A percentile compares a stretch with the other conserved stretches of the same genome.
Conservation (phyloP, 1,284 basidiomycete species). For the Golubevia sp. region DNA sequence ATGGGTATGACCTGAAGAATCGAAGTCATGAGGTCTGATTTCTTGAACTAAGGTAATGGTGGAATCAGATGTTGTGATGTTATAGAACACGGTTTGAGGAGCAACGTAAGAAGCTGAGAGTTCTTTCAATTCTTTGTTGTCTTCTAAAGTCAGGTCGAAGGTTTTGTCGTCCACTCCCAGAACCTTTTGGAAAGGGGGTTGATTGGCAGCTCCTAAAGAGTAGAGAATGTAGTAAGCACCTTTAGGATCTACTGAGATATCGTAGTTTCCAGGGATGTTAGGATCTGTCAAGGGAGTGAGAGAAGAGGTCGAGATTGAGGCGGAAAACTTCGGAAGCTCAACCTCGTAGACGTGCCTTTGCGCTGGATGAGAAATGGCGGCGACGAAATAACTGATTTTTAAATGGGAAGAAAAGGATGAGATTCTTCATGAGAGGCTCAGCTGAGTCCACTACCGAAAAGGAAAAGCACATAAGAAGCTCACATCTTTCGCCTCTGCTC, state of each 20-base stretch:
- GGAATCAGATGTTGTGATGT: too few relatives aligned
- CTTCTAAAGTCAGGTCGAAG: constrained; percentile 35
- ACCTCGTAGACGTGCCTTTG: constrained; percentile 77
- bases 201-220: constrained; percentile 20
- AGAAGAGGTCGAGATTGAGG: constrained; percentile 67
- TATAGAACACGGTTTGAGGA: constrained; percentile 33
- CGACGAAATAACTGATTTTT: constrained; percentile 77
- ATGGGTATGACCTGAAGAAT: constrained; percentile 85
- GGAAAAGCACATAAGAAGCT: constrained; percentile 56
- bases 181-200: constrained; percentile 33
- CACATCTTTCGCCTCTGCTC: constrained; percentile 73
- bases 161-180: constrained; percentile 30
- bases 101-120: constrained; percentile 28
- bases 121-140: constrained; percentile 29
- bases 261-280: constrained; percentile 70
- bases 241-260: constrained; percentile 54
- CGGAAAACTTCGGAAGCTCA: constrained; percentile 62
- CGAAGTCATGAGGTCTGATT: constrained; percentile 86
- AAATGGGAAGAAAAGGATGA: background rate
- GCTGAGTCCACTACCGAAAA: background rate
- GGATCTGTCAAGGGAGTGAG: constrained; percentile 74
- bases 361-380: constrained; percentile 78
- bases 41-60: too few relatives aligned
- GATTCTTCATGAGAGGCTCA: background rate
- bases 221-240: constrained; percentile 44